Evolutionary conservation across 768 basidiomycete genomes (phyloP).

Genomic region (Tricholoma sp.): DNA sequence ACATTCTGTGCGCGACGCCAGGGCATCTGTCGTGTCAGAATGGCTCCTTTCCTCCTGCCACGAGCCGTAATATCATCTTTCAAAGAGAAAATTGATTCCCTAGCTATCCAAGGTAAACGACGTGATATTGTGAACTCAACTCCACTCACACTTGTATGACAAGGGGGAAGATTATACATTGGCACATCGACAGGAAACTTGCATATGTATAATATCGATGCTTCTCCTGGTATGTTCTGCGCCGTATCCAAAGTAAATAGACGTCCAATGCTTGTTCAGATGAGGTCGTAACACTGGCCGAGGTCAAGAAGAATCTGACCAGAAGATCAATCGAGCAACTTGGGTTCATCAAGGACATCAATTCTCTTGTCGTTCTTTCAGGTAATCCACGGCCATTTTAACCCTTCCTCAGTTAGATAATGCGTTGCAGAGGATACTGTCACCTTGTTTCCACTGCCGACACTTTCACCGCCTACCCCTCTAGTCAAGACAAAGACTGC

Average conservation of each 20-base stretch:
- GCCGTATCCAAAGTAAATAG: neutral
- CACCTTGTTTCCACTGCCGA: constrained; percentile 73
- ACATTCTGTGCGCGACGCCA: neutral
- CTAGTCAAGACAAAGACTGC: constrained; percentile 77
- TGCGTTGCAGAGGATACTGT: constrained; percentile 56
- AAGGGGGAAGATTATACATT: constrained; percentile 58
- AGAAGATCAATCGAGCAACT: constrained; percentile 82
- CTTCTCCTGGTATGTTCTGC: constrained; percentile 28
- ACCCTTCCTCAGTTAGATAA: neutral
- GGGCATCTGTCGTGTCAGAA: neutral
- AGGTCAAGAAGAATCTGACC: constrained; percentile 62
- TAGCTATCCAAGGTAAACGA: constrained; percentile 35
- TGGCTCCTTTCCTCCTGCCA: constrained; percentile 30
- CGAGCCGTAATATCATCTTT: constrained; percentile 28
- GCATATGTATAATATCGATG: constrained; percentile 44
- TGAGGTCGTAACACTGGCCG: constrained; percentile 40
- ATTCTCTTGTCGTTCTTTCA: constrained; percentile 78
- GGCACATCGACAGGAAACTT: constrained; percentile 56
- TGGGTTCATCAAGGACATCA: constrained; percentile 79
- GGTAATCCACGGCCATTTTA: constrained; percentile 44
- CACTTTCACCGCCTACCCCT: constrained; percentile 62
- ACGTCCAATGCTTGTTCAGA: constrained; percentile 13
- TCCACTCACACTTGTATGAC: neutral
- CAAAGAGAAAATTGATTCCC: constrained; percentile 42
- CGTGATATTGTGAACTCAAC: neutral